A percentile compares a stretch with the other conserved stretches of the same genome.
phyloP scores from a whole-genome alignment of 2,329 filamentous ascomycete genomes.

The Xylariales sp. region DNA sequence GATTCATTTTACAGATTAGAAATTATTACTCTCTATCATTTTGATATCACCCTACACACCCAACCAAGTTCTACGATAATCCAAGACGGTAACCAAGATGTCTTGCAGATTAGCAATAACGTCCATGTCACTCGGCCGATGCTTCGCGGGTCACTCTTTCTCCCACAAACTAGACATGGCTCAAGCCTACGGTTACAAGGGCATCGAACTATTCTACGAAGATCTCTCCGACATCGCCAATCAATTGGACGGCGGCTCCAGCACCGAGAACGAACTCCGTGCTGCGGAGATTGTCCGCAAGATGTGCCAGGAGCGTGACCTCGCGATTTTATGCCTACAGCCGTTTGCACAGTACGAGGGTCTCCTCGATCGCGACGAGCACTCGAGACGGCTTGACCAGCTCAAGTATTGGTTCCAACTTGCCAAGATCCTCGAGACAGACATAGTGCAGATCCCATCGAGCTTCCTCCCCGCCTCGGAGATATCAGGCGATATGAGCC shows the following conservation, averaged over 20 bases:
- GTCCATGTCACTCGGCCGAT: slow-evolving; percentile 72
- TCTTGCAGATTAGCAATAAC: slow-evolving; percentile 62
- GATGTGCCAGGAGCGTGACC: slow-evolving; percentile 50
- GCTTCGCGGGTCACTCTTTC: slow-evolving; percentile 62
- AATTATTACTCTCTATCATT: too few species aligned
- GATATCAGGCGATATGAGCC: slow-evolving; percentile 40
- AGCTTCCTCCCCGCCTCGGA: slow-evolving; percentile 55
- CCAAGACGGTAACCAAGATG: slow-evolving; percentile 40
- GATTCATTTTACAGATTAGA: too few species aligned
- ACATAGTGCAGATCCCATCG: slow-evolving; percentile 71
- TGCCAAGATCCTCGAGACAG: slow-evolving; percentile 58
- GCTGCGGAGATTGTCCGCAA: slow-evolving; percentile 54
- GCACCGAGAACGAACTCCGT: slow-evolving; percentile 42
- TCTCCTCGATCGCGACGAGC: slow-evolving; percentile 56
- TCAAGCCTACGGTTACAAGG: slow-evolving; percentile 57
- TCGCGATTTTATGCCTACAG: slow-evolving; percentile 64
- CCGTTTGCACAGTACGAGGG: slow-evolving; percentile 79
- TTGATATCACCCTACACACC: not conserved
- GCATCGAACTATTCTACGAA: slow-evolving; percentile 75
- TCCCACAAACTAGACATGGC: slow-evolving; percentile 65
- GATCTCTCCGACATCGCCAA: slow-evolving; percentile 61
- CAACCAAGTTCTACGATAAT: too few species aligned
- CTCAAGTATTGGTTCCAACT: slow-evolving; percentile 67
- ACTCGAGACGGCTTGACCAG: slow-evolving; percentile 54
- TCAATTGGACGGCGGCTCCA: slow-evolving; percentile 35